phyloP scores from a whole-genome alignment of 116 monocot genomes.

The Iris pallida region DNA sequence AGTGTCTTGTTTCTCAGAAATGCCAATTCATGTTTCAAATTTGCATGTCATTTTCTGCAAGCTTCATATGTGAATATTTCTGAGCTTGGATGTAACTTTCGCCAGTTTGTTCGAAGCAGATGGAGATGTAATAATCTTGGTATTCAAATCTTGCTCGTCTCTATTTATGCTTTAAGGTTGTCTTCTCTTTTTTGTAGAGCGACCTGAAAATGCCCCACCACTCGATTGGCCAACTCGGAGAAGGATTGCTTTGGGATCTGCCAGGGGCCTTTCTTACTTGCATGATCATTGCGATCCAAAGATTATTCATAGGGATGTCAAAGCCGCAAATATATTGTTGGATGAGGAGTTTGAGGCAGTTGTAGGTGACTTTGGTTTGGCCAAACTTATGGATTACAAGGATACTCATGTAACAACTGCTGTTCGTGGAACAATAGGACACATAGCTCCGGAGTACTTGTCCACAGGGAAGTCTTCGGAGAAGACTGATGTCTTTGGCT shows the following conservation, averaged over 20 bases:
- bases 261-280: constrained; percentile 83
- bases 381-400: constrained; percentile 92
- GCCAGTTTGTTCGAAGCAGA: too few relatives aligned
- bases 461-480: constrained; percentile 93
- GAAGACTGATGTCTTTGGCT: constrained; percentile 95
- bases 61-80: too few relatives aligned
- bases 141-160: neutral
- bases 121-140: neutral
- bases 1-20: too few relatives aligned
- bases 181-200: constrained; percentile 34
- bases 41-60: too few relatives aligned
- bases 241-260: constrained; percentile 78
- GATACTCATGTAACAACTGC: constrained; percentile 96
- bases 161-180: neutral
- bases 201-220: constrained; percentile 60
- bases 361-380: constrained; percentile 84
- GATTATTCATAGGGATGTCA: constrained; percentile 89
- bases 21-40: too few relatives aligned
- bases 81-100: too few relatives aligned
- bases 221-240: constrained; percentile 77
- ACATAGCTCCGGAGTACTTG: constrained; percentile 84
- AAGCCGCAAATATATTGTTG: constrained; percentile 82
- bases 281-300: constrained; percentile 95
- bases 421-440: constrained; percentile 77
- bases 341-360: constrained; percentile 78